Evolutionary conservation across 257 asterid species (phyloP), one percentile per base, ranked within the genome.

Genomic region (Cinchona pubescens): DNA sequence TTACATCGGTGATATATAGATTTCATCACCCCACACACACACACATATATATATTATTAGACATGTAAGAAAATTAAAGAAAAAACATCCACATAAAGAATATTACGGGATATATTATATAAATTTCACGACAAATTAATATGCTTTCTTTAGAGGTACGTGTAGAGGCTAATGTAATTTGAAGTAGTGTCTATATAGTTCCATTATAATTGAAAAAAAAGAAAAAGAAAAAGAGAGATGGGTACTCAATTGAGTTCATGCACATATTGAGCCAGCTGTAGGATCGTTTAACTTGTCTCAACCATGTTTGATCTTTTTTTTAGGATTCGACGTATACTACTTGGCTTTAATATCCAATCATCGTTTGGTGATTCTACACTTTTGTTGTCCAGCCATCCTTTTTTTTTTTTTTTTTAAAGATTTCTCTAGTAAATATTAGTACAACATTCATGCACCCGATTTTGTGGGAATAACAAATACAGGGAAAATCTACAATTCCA

Each of bases 201-300:
- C 21, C 7, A 48, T 16, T 49, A 16, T 49, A 16, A 18, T 18
- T 18, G 30, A n/a, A 1, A 32, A 1, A 48, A 14, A 66, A 45
- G 29, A 45, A 45, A 0, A 45, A 45, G 49, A 45, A 45, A 45
- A 45, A 45, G 49, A 45, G 49, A 45, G 49, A 12, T 45, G 2
- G 13, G 2, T 45, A 13, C 16, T 16, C 49, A 10, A 45, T 45
- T 10, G 49, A 15, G 60, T 55, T 35, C 25, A 65, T 67, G 67
- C 30, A 68, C 45, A 72, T 60, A 72, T 55, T 53, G 55, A 61
- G 65, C 79, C 84, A 83, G 85, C 80, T 75, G 81, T 81, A 62
- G 64, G 71, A 81, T 79, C 55, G 79, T 79, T 83, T 69, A 70
- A 74, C 48, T 30, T 83, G 78, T 78, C 82, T 67, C 42, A 67